Conservation (phyloP, 179 eudicot species). For the Carnegiea gigantea region DNA sequence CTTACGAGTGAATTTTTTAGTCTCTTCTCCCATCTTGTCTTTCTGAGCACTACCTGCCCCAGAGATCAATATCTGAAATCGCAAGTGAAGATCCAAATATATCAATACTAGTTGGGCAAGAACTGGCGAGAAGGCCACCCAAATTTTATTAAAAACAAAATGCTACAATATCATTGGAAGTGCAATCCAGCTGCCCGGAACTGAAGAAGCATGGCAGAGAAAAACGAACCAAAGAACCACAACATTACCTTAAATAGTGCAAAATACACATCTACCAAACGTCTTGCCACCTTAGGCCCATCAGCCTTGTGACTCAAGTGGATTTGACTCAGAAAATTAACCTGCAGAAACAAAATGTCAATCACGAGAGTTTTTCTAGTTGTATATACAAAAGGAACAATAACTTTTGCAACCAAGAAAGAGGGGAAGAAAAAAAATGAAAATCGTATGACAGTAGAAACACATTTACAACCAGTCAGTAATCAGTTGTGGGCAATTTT, state of each 20-base stretch:
- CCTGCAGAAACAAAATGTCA: slow-evolving; percentile 39
- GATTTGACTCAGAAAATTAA: slow-evolving; percentile 79
- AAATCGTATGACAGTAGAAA: background rate
- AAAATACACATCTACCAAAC: slow-evolving; percentile 85
- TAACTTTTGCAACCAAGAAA: background rate
- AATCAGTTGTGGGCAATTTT: background rate
- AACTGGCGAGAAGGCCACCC: background rate
- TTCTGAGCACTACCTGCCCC: slow-evolving; percentile 43
- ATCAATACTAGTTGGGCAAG: background rate
- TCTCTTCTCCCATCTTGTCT: slow-evolving; percentile 36
- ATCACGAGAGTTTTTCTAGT: background rate
- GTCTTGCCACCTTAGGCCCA: slow-evolving; percentile 88
- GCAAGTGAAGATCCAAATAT: slow-evolving; percentile 10
- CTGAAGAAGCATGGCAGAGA: slow-evolving; percentile 1
- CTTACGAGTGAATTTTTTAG: slow-evolving; percentile 40
- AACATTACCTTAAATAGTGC: slow-evolving; percentile 80
- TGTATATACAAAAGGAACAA: background rate
- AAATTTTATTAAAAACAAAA: background rate
- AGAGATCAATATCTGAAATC: slow-evolving; percentile 68
- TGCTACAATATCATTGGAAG: background rate
- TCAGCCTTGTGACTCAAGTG: slow-evolving; percentile 72
- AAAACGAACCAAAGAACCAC: background rate
- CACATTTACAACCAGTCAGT: background rate
- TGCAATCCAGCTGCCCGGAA: slow-evolving; percentile 2
- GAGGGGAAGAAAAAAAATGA: background rate